A percentile compares a stretch with the other conserved stretches of the same genome.
phyloP scores from a whole-genome alignment of 768 basidiomycete species.

The Lactarius deliciosus region DNA sequence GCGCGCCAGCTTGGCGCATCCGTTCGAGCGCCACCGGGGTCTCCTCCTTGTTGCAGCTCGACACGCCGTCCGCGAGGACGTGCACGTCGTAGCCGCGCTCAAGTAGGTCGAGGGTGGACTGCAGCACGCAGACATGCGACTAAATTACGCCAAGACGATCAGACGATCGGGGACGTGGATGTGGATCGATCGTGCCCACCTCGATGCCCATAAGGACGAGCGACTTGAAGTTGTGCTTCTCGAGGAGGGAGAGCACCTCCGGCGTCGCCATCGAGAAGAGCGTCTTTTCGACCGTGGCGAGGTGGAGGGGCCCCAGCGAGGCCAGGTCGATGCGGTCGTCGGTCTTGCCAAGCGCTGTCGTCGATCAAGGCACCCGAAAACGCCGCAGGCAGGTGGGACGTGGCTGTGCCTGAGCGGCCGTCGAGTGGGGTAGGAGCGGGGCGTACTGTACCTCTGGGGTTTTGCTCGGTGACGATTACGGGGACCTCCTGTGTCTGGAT shows the following conservation, averaged over 20 bases:
- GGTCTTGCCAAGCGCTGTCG: slow-evolving; percentile 39
- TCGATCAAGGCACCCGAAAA: slow-evolving; percentile 41
- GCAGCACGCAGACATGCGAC: slow-evolving; percentile 89
- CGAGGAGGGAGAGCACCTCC: slow-evolving; percentile 56
- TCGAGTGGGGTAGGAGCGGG: background rate
- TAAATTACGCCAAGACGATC: slow-evolving; percentile 33
- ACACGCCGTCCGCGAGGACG: slow-evolving; percentile 82
- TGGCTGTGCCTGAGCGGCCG: slow-evolving; percentile 71
- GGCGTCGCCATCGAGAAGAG: slow-evolving; percentile 85
- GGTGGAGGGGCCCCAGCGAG: slow-evolving; percentile 52
- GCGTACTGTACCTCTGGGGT: slow-evolving; percentile 58
- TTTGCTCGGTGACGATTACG: slow-evolving; percentile 84
- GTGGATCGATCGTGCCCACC: slow-evolving; percentile 40
- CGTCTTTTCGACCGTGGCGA: slow-evolving; percentile 71
- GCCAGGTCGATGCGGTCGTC: slow-evolving; percentile 18
- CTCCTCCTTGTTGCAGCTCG: slow-evolving; percentile 78
- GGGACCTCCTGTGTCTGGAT: slow-evolving; percentile 60
- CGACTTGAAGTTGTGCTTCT: slow-evolving; percentile 48
- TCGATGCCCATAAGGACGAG: slow-evolving; percentile 88
- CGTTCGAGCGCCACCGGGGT: slow-evolving; percentile 69
- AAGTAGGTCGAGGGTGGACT: slow-evolving; percentile 73
- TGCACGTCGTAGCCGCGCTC: slow-evolving; percentile 52
- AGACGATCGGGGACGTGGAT: background rate
- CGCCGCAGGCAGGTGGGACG: slow-evolving; percentile 27
- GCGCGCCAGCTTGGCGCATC: slow-evolving; percentile 71